Evolutionary conservation across 768 basidiomycete genomes (phyloP).

Genomic region (Termitomyces sp.): DNA sequence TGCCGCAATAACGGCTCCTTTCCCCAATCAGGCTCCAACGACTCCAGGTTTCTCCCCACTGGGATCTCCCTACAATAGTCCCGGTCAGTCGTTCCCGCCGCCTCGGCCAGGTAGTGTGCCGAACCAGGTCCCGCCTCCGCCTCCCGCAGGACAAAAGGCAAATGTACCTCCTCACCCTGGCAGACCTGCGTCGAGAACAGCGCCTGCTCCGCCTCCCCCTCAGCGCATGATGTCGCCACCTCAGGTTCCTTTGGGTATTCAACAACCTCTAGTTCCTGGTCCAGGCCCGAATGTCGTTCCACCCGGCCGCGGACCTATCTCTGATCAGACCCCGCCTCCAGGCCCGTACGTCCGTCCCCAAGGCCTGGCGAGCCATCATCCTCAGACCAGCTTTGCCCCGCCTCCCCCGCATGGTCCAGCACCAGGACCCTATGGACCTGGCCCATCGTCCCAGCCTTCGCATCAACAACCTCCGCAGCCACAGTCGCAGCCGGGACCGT

Average conservation of each 20-base stretch:
- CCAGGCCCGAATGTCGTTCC: conserved; percentile 49
- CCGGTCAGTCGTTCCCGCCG: conserved; percentile 48
- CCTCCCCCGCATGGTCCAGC: conserved; percentile 23
- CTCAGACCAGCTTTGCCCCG: conserved; percentile 19
- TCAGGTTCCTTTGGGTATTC: conserved; percentile 31
- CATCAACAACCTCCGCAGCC: conserved; percentile 18
- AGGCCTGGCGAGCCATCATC: conserved; percentile 16
- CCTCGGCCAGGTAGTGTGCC: conserved; percentile 62
- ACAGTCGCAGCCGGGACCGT: conserved; percentile 29
- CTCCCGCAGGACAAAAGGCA: conserved; percentile 30
- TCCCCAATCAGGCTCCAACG: conserved; percentile 59
- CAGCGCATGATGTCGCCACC: conserved; percentile 40
- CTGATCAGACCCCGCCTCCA: conserved; percentile 40
- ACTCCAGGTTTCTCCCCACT: conserved; percentile 38
- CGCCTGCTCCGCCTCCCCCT: conserved; percentile 27
- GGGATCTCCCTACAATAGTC: conserved; percentile 41
- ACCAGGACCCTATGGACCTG: conserved; percentile 19
- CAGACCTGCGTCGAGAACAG: conserved; percentile 23
- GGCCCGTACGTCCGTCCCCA: conserved; percentile 33
- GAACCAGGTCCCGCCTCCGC: conserved; percentile 39
- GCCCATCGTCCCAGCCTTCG: conserved; percentile 14
- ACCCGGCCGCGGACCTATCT: conserved; percentile 31
- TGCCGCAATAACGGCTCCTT: conserved; percentile 79
- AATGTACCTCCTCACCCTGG: conserved; percentile 28
- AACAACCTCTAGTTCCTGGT: conserved; percentile 32